Base-by-base conservation (phyloP, 805 yeast genomes). In the Candida ovalis region DNA sequence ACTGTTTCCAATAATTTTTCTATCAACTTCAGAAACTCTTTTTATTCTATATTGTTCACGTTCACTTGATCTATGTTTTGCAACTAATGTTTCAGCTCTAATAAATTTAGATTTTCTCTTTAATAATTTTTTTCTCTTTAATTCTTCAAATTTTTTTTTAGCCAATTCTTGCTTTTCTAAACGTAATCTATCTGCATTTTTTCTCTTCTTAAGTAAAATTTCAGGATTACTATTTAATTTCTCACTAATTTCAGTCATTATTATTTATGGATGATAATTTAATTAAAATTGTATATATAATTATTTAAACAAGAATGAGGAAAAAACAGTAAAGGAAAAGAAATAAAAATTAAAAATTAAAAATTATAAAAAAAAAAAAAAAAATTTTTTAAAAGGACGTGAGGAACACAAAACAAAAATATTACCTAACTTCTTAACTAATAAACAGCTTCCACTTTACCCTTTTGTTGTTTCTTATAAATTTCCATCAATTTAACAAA, bases 1-100 rank as follows among this genome's bases (percentile, higher is more conserved):
- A 12, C 49, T 52, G 7, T 59, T 60, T 17, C 68, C 21, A 9
- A 32, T 55, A 50, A 65, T 66, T 33, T 65, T 61, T 62, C 69
- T 48, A 64, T 82, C 86, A 48, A 74, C 70, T 57, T 80, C 78
- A 22, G 79, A 63, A 39, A 86, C 77, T 62, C 88, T 76, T 55
- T 77, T 77, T 51, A 86, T 74, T 70, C 95, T 77, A 62, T 82
- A 82, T 51, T 70, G 67, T 64, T 86, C 94, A 63, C 88, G 78
- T 49, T 77, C 78, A 23, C 82, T 75, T 23, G 89, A 82, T 57
- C 80, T 72, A 53, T 78, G 77, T 56, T 79, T 81, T 24, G 87
- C 80, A 37, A 85, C 86, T 54, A 87, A 72, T 18, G 84, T 76
- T 69, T 87, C 95, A 12, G 88, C 87, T 71, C 94, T 78, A 40